Percentiles rank a stretch among this genome's conserved stretches.
Conservation (phyloP, 1,139 yeast species). For the Spencermartinsiella ligniputridi region DNA sequence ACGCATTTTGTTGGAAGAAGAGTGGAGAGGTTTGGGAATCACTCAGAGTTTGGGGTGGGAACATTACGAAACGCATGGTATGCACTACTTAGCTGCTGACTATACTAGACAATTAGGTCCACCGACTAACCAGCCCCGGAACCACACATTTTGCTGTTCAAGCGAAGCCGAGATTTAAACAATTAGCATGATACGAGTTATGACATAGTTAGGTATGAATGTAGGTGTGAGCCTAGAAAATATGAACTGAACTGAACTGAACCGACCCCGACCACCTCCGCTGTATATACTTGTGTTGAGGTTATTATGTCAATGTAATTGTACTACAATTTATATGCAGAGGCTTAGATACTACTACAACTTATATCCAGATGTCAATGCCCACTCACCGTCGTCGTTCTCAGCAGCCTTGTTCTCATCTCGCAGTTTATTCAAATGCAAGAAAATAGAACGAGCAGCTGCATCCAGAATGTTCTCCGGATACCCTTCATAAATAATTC, state of each 20-base stretch:
- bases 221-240: background rate
- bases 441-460: conserved; percentile 32
- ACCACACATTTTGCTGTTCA: conserved; percentile 91
- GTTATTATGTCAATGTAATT: too few species aligned
- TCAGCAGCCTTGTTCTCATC: conserved; percentile 22
- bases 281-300: too few species aligned
- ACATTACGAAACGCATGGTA: conserved; percentile 90
- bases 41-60: conserved; percentile 98
- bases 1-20: conserved; percentile 86
- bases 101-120: conserved; percentile 23
- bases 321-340: too few species aligned
- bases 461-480: conserved; percentile 28
- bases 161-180: conserved; percentile 29
- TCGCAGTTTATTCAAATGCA: conserved; percentile 32
- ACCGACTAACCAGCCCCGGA: conserved; percentile 56
- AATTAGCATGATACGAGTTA: conserved; percentile 1
- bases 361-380: conserved; percentile 8
- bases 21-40: conserved; percentile 98
- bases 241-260: conserved; percentile 7
- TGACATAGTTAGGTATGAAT: background rate
- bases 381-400: conserved; percentile 13
- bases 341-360: too few species aligned
- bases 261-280: too few species aligned
- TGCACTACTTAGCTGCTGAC: too few species aligned
- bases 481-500: conserved; percentile 30